phyloP scores from a whole-genome alignment of 805 yeast species.

The Wickerhamiella brachini region DNA sequence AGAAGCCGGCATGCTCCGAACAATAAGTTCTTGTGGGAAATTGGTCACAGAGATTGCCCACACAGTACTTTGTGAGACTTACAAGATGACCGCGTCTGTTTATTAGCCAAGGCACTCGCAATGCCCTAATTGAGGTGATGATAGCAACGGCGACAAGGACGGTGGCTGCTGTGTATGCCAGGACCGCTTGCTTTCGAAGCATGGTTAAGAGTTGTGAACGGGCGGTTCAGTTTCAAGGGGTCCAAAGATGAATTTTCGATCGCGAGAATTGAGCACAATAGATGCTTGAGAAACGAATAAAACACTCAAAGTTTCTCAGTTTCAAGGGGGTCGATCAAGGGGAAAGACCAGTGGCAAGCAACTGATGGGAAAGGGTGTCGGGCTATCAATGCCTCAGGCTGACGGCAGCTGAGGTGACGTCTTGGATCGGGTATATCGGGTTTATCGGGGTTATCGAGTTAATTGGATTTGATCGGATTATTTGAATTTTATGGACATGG shows the following conservation, averaged over 20 bases:
- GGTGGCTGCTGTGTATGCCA: slow-evolving; percentile 10
- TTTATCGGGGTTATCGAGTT: too few species aligned
- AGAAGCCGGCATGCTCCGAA: slow-evolving; percentile 13
- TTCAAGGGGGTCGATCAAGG: neutral
- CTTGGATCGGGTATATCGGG: too few species aligned
- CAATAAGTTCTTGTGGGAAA: slow-evolving; percentile 17
- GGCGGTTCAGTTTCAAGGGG: too few species aligned
- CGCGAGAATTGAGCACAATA: too few species aligned
- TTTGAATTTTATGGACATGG: too few species aligned
- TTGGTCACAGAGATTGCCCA: slow-evolving; percentile 3
- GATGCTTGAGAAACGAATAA: too few species aligned
- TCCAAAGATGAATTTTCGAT: too few species aligned
- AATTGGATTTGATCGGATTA: too few species aligned
- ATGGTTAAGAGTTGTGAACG: neutral
- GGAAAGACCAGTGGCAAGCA: neutral
- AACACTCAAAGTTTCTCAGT: too few species aligned
- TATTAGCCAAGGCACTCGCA: slow-evolving; percentile 13
- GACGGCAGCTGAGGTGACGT: too few species aligned
- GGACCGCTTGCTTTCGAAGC: slow-evolving; percentile 2
- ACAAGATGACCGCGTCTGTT: slow-evolving; percentile 7
- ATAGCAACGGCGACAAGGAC: slow-evolving; percentile 7
- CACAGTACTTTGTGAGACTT: slow-evolving; percentile 8
- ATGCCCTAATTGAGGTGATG: neutral
- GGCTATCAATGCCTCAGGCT: too few species aligned
- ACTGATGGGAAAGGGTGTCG: neutral